A percentile compares a stretch with the other conserved stretches of the same genome.
These are phyloP conservation scores for Raphanus hybrid DNA, from an alignment of 441 rosid species.

Conservation along the genomic window DNA sequence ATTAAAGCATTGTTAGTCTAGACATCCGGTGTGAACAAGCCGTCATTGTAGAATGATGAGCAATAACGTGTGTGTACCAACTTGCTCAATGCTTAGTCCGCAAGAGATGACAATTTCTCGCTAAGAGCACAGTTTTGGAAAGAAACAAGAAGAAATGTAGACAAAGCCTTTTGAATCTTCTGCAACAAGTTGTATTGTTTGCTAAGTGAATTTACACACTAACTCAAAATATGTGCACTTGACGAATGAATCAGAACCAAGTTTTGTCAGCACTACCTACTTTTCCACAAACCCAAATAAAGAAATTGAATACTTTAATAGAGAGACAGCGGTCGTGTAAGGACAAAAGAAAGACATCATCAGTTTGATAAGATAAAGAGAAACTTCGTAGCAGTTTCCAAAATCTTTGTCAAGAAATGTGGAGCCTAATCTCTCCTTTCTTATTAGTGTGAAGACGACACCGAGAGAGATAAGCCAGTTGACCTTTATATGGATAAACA, in stretches of 20 bases:
- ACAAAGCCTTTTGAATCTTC: background rate
- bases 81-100: conserved; percentile 28
- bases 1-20: background rate
- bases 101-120: conserved; percentile 2
- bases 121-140: background rate
- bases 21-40: conserved; percentile 32
- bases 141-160: conserved; percentile 9
- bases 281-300: conserved; percentile 17
- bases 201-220: conserved; percentile 21
- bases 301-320: conserved; percentile 2
- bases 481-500: conserved; percentile 6
- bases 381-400: conserved; percentile 42
- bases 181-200: conserved; percentile 16
- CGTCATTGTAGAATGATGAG: conserved; percentile 38
- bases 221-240: conserved; percentile 1
- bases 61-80: conserved; percentile 35
- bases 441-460: conserved; percentile 22
- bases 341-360: conserved; percentile 7
- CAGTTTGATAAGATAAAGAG: conserved; percentile 6
- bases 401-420: conserved; percentile 31
- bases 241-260: conserved; percentile 25
- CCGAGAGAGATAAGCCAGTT: background rate
- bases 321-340: conserved; percentile 15
- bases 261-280: conserved; percentile 11
- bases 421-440: conserved; percentile 17